Base-by-base conservation (phyloP, 2,329 filamentous ascomycete species). In the Curvularia sp. region DNA sequence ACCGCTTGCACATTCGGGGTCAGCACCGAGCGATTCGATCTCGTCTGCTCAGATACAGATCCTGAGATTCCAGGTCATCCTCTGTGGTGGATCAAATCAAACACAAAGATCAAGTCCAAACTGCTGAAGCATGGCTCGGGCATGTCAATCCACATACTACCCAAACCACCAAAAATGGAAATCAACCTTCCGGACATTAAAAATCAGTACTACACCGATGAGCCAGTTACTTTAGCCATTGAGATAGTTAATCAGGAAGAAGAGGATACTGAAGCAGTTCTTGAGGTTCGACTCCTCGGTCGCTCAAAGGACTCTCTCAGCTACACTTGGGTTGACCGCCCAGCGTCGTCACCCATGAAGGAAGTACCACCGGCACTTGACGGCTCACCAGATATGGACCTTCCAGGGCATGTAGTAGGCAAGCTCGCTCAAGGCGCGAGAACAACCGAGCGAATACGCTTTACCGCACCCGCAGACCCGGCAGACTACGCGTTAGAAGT, bases 101-200 rank as follows among this genome's bases (percentile, higher is more conserved):
- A 63, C 7, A 48, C 59, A 13, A 64, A 60, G 12, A 55, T 73
- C 42, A 75, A 68, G 39, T 55, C 71, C 34, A 68, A 72, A 34
- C 71, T 69, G 41, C 43, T 77, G 19, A 72, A 70, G 42, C 66
- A 71, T 27, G 64, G 69, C 1, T 68, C 67, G 55, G 80, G 81
- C 1, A 80, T 85, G 32, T 79, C 80, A 1, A 85, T 96, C 55
- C 88, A 86, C 55, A 87, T 99, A 23, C 83, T 93, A 53, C 94
- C 95, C 1, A 91, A 96, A 64, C 95, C 94, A 27, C 95, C 95
- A 0, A 98, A 97, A 77, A 87, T 99, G 80, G 88, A 92, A 66
- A 86, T 99, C 45, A 84, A 80, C 25, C 79, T 92, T 9, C 80
- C 85, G 2, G 83, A 86, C 39, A 77, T 89, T 7, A 81, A 84